phyloP scores from a whole-genome alignment of 2,329 filamentous ascomycete species.

The Calonectria pseudoturangicola region DNA sequence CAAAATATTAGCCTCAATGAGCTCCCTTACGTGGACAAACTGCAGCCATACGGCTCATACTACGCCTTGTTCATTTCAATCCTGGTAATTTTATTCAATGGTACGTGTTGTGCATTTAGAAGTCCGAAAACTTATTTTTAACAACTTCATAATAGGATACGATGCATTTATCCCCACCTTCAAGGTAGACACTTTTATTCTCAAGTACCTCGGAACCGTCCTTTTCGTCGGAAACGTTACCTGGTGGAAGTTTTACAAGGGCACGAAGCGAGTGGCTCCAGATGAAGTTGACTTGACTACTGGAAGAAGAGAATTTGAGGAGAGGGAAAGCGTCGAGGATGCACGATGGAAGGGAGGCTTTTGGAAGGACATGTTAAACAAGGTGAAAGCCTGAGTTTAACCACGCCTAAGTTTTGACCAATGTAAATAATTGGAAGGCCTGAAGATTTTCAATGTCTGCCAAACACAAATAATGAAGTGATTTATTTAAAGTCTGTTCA shows the following conservation, averaged over 20 bases:
- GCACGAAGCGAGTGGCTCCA: slow-evolving; percentile 69
- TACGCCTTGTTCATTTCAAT: slow-evolving; percentile 56
- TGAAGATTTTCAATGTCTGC: too few relatives aligned
- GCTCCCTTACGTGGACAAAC: slow-evolving; percentile 61
- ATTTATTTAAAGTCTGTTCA: too few relatives aligned
- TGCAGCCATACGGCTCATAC: slow-evolving; percentile 64
- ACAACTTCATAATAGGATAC: too few relatives aligned
- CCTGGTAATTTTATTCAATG: slow-evolving; percentile 75
- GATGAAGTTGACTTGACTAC: slow-evolving; percentile 73
- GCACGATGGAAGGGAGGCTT: slow-evolving; percentile 32
- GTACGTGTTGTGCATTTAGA: background rate
- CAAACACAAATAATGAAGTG: too few relatives aligned
- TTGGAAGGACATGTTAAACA: slow-evolving; percentile 21
- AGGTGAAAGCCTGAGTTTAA: background rate
- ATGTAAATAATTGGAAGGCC: background rate
- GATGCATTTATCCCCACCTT: slow-evolving; percentile 78
- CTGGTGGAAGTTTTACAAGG: slow-evolving; percentile 78
- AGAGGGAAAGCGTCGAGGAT: slow-evolving; percentile 35
- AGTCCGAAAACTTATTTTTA: too few relatives aligned
- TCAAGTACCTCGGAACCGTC: slow-evolving; percentile 67
- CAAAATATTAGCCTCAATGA: slow-evolving; percentile 59
- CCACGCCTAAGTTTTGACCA: background rate
- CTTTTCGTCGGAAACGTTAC: slow-evolving; percentile 74
- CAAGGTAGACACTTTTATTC: slow-evolving; percentile 78
- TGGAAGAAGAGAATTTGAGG: slow-evolving; percentile 62